phyloP scores from a whole-genome alignment of 2,329 filamentous ascomycete genomes.

The Xylaria sp. region DNA sequence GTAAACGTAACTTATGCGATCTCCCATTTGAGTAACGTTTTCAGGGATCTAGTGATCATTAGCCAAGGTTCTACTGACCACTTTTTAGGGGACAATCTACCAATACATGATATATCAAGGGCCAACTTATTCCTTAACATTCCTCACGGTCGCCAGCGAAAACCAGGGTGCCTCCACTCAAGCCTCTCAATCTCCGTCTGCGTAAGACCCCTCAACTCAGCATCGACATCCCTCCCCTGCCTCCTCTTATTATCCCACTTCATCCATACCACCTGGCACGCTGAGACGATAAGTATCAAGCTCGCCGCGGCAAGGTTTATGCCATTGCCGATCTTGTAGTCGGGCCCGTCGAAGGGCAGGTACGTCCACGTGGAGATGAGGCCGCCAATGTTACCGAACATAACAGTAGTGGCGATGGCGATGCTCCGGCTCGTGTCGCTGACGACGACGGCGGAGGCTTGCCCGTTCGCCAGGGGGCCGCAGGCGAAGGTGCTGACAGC shows the following conservation, averaged over 20 bases:
- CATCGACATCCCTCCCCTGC: conserved; percentile 61
- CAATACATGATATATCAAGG: neutral
- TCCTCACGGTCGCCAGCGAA: conserved; percentile 63
- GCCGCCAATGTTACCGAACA: conserved; percentile 79
- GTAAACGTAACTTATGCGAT: too few species aligned
- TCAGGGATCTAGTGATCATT: too few species aligned
- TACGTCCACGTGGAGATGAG: conserved; percentile 74
- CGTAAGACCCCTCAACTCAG: conserved; percentile 62
- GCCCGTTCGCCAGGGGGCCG: conserved; percentile 73
- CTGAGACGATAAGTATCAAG: conserved; percentile 61
- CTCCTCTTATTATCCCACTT: conserved; percentile 68
- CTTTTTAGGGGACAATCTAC: neutral
- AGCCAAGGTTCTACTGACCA: too few species aligned
- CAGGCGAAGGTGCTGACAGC: conserved; percentile 71
- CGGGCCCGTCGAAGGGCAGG: conserved; percentile 69
- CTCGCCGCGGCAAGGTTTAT: conserved; percentile 71
- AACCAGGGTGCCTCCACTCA: conserved; percentile 71
- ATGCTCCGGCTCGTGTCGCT: conserved; percentile 75
- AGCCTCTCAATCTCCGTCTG: conserved; percentile 63
- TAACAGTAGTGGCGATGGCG: conserved; percentile 74
- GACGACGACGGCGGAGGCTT: conserved; percentile 76
- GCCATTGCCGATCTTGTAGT: conserved; percentile 78
- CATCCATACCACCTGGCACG: conserved; percentile 68
- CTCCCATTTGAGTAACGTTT: too few species aligned
- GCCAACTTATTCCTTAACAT: neutral